phyloP scores from a whole-genome alignment of 2,329 filamentous ascomycete species.

The Alternaria panax region DNA sequence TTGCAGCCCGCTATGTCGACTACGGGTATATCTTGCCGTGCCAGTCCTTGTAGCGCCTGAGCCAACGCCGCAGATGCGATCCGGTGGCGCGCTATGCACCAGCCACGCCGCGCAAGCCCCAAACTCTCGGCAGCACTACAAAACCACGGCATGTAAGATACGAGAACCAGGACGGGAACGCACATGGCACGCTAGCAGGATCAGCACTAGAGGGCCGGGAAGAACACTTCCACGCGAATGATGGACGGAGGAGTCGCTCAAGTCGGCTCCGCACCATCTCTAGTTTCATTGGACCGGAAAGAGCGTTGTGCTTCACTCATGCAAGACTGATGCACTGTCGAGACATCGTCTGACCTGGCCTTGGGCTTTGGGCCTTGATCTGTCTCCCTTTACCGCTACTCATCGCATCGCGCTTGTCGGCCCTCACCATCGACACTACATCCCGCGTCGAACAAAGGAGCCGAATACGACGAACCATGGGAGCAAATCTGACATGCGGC shows the following conservation, averaged over 20 bases:
- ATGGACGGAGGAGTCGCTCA: conserved; percentile 6
- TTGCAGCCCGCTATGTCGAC: background rate
- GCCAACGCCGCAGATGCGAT: background rate
- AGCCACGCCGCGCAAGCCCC: background rate
- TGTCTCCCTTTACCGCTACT: background rate
- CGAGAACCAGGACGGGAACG: conserved; percentile 11
- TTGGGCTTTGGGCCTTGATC: background rate
- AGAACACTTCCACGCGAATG: conserved; percentile 13
- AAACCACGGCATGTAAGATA: conserved; percentile 1
- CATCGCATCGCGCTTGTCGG: background rate
- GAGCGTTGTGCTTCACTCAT: conserved; percentile 3
- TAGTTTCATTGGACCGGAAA: background rate
- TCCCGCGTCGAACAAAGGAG: background rate
- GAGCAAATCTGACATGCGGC: background rate
- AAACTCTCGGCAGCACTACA: conserved; percentile 2
- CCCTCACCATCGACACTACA: background rate
- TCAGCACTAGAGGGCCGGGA: conserved; percentile 9
- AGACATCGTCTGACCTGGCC: conserved; percentile 4
- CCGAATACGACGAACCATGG: background rate
- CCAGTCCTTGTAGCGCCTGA: background rate
- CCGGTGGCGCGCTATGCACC: background rate
- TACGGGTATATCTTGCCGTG: background rate
- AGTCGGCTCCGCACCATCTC: background rate
- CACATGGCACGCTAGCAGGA: conserved; percentile 16
- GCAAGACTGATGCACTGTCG: background rate